Base-by-base conservation (phyloP, 345 rosid genomes). In the Brassica juncea region DNA sequence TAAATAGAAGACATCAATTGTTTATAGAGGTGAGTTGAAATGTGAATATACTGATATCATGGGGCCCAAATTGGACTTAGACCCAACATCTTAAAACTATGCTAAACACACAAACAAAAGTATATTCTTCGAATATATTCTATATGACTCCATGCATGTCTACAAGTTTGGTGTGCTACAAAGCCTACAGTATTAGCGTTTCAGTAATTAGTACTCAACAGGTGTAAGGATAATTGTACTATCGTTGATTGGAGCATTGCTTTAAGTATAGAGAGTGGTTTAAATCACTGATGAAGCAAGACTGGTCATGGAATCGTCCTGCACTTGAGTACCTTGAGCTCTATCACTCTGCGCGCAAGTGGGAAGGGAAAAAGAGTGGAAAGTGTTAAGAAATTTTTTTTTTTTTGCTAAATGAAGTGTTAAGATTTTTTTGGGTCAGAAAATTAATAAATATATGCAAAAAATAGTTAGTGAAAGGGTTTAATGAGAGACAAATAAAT, bases 261-360 rank as follows among this genome's bases (percentile, higher is more conserved):
- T 39, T 7, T 39, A 9, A n/a, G 91, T 87, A 92, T 52, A 87
- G 89, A 73, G 97, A 92, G 3, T 89, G 97, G 94, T 90, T 94
- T 65, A 62, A 89, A 75, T 83, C 87, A 0, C 70, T 91, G 75
- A 94, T 92, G 99, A 90, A 94, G 81, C 95, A 94, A 90, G 97
- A 92, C 80, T 94, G 99, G 99, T 94, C 97, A 62, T 92, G 99
- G 99, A 94, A 92, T 68, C 89, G 91, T 73, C 99, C 97, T 44
- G 97, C 99, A 55, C 95, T 92, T 7, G 95, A 94, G 76, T 94
- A 94, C 82, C 19, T 92, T 87, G 97, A 94, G 85, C 97, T 94
- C 70, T 92, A 94, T 86, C 97, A 90, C 70, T 85, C 92, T 1
- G 95, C 97, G n/a, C 84, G 86, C 73, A 94, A 94, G 82, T 85